These are phyloP conservation scores for Pestalotiopsis sp. DNA, from an alignment of 2,329 filamentous ascomycete genomes.

Conservation along the genomic window DNA sequence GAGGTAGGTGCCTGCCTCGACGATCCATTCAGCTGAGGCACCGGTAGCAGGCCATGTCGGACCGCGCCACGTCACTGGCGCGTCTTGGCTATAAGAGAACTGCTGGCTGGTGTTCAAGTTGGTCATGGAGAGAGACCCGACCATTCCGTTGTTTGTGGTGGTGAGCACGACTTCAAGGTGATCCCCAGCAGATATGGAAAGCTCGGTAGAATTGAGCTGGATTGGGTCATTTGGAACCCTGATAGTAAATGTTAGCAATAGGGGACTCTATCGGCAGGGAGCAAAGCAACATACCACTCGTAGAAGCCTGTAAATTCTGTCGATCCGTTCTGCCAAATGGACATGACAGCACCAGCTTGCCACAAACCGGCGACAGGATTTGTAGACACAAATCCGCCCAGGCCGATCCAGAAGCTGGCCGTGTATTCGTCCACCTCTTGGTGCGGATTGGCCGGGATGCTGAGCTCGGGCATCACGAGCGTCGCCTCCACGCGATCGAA, in stretches of 20 bases:
- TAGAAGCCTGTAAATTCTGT: constrained; percentile 7
- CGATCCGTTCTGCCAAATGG: background rate
- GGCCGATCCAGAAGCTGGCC: background rate
- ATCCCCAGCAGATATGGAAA: background rate
- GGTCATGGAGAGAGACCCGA: constrained; percentile 1
- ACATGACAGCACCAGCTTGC: constrained; percentile 1
- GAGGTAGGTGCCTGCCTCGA: constrained; percentile 6
- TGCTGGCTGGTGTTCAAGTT: constrained; percentile 8
- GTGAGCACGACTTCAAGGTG: constrained; percentile 1
- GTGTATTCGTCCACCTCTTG: constrained; percentile 4
- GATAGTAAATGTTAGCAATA: background rate
- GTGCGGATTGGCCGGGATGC: background rate
- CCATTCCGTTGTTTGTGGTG: constrained; percentile 3
- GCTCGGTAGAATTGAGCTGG: constrained; percentile 4
- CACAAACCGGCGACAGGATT: background rate
- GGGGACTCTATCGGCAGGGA: background rate
- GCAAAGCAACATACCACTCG: background rate
- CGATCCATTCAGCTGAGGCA: constrained; percentile 2
- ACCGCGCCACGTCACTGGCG: background rate
- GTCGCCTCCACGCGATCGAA: constrained; percentile 7
- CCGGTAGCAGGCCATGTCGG: background rate
- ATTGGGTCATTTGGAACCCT: constrained; percentile 5
- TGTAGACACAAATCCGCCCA: background rate
- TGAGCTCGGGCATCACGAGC: constrained; percentile 8
- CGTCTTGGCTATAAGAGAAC: constrained; percentile 3